Evolutionary conservation across 345 rosid species (phyloP), one percentile per base, ranked within the genome.

Genomic region (Mallotus nudiflorus): DNA sequence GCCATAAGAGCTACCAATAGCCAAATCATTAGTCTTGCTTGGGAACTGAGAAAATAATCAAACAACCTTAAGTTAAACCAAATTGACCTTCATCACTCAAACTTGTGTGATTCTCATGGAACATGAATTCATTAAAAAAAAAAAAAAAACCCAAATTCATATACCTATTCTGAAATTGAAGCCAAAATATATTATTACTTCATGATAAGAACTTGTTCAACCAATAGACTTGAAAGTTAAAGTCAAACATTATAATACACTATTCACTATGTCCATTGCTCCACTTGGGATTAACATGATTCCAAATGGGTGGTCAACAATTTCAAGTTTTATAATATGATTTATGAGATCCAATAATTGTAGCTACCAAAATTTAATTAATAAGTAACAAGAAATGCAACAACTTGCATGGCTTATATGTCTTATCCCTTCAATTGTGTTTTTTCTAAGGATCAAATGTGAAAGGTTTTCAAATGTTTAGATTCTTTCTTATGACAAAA

Each of bases 401-500:
- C 35, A 9, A 55, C 60, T 25, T 25, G 14, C 19, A 24, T 42
- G 18, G 19, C 10, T 22, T 63, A 12, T 5, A 59, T 35, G 13
- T 22, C 27, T 27, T 20, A 61, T 63, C 39, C 9, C 6, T 20
- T 62, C 12, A 39, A 40, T 42, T 42, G 1, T 44, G n/a, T n/a
- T n/a, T n/a, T 42, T 22, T 25, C 12, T 22, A 6, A 54, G 16
- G 40, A 65, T 24, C 28, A 19, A 61, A 27, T 74, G 78, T 70
- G 79, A 71, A 79, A 79, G 40, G 67, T 24, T 56, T 33, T 33
- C 65, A 57, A 42, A 58, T 5, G 18, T 42, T 67, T 67, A 71
- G 76, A 79, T 57, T 50, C 74, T 54, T 66, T 61, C 70, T 28
- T 1, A 70, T 20, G 68, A 67, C 67, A 49, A 11, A 54, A 19